These are phyloP conservation scores for Codiaeum variegatum DNA, from an alignment of 441 rosid genomes.

Conservation along the genomic window DNA sequence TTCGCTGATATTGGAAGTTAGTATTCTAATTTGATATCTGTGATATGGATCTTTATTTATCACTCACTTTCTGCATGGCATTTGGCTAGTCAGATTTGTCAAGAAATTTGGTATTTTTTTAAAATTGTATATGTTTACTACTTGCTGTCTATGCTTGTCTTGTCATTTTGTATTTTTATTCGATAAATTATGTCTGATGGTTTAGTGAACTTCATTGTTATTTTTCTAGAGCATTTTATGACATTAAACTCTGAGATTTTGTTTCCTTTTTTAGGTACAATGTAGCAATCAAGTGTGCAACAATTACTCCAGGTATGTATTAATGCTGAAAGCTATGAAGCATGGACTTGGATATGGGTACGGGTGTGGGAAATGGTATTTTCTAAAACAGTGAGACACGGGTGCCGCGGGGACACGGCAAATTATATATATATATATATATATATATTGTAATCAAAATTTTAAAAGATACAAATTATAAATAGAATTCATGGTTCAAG, in stretches of 20 bases:
- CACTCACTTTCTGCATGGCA: not conserved
- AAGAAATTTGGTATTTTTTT: not conserved
- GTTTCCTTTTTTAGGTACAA: constrained; percentile 53
- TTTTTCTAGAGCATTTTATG: constrained; percentile 1
- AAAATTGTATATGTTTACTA: not conserved
- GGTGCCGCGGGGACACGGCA: too few relatives aligned
- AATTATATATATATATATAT: too few relatives aligned
- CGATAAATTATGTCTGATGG: not conserved
- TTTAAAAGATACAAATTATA: too few relatives aligned
- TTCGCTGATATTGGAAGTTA: not conserved
- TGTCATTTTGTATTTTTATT: not conserved
- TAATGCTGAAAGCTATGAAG: too few relatives aligned
- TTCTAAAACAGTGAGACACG: too few relatives aligned
- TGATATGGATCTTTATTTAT: not conserved
- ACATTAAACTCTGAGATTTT: not conserved
- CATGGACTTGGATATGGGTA: too few relatives aligned
- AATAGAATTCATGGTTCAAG: too few relatives aligned
- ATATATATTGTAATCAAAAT: too few relatives aligned
- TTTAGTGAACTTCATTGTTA: not conserved
- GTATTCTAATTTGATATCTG: not conserved
- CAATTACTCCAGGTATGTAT: constrained; percentile 76
- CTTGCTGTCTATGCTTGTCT: not conserved
- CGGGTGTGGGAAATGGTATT: too few relatives aligned
- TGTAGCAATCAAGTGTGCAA: constrained; percentile 95
- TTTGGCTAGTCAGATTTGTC: not conserved